phyloP scores from a whole-genome alignment of 176 grass and related monocot genomes.

The Thinopyrum elongatum region DNA sequence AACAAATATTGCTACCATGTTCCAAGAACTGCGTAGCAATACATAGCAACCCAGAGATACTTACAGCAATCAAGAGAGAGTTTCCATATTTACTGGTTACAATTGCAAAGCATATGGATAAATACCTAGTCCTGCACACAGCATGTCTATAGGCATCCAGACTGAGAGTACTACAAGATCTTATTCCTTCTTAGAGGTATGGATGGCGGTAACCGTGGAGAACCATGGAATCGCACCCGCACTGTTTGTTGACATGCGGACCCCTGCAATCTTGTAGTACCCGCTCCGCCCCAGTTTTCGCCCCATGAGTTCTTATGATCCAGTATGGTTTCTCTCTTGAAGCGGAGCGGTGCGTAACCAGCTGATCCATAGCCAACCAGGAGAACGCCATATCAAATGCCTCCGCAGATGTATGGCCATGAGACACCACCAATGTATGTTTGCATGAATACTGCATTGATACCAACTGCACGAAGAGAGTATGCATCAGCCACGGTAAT shows the following conservation, averaged over 20 bases:
- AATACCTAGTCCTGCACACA: conserved; percentile 2
- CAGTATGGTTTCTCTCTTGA: conserved; percentile 92
- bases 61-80: neutral
- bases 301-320: conserved; percentile 97
- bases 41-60: neutral
- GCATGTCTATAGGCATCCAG: conserved; percentile 2
- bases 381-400: conserved; percentile 81
- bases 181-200: conserved; percentile 42
- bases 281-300: conserved; percentile 75
- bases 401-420: conserved; percentile 79
- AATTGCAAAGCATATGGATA: neutral
- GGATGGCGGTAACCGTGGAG: conserved; percentile 62
- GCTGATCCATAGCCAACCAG: conserved; percentile 72
- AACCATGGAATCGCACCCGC: conserved; percentile 84
- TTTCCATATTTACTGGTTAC: conserved; percentile 13
- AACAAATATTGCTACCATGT: neutral
- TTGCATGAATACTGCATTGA: conserved; percentile 86
- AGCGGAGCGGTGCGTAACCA: conserved; percentile 69
- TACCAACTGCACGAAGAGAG: conserved; percentile 56
- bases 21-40: neutral
- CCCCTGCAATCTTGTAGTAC: conserved; percentile 92
- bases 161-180: neutral
- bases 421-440: conserved; percentile 89
- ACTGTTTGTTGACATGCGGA: conserved; percentile 35
- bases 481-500: conserved; percentile 3